Percentiles rank a stretch among this genome's conserved stretches.
Conservation (phyloP, 1,284 basidiomycete genomes). For the Fomitopsis schrenkii region DNA sequence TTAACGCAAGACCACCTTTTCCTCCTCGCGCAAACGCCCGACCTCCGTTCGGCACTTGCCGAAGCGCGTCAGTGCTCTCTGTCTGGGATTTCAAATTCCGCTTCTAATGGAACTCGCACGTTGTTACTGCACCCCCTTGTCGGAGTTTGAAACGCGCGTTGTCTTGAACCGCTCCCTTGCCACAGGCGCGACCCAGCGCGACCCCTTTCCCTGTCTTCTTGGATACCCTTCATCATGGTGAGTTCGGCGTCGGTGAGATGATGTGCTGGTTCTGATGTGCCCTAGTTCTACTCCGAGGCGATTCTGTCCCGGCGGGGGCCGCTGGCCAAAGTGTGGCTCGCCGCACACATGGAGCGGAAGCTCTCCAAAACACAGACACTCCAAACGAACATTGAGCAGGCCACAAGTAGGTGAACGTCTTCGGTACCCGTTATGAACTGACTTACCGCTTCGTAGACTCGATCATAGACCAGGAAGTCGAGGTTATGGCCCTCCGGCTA, state of each 20-base stretch:
- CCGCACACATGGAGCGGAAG: conserved; percentile 98
- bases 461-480: conserved; percentile 86
- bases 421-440: too few relatives aligned
- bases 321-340: conserved; percentile 96
- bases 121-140: background rate
- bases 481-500: conserved; percentile 88
- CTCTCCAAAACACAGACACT: conserved; percentile 93
- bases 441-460: conserved; percentile 50
- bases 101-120: background rate
- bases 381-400: conserved; percentile 91
- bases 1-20: background rate
- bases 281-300: conserved; percentile 87
- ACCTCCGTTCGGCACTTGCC: background rate
- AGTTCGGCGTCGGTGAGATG: conserved; percentile 1
- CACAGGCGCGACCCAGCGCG: conserved; percentile 25
- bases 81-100: background rate
- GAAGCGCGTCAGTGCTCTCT: background rate
- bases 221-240: conserved; percentile 27
- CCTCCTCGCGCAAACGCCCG: background rate
- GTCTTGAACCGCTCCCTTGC: conserved; percentile 12
- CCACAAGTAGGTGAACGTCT: conserved; percentile 66
- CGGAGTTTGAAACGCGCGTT: background rate
- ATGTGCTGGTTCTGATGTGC: background rate
- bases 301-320: conserved; percentile 92
- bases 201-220: conserved; percentile 14